Evolutionary conservation across 1,284 basidiomycete species (phyloP), one percentile per base, ranked within the genome.

Genomic region (Polyporus tsugae): DNA sequence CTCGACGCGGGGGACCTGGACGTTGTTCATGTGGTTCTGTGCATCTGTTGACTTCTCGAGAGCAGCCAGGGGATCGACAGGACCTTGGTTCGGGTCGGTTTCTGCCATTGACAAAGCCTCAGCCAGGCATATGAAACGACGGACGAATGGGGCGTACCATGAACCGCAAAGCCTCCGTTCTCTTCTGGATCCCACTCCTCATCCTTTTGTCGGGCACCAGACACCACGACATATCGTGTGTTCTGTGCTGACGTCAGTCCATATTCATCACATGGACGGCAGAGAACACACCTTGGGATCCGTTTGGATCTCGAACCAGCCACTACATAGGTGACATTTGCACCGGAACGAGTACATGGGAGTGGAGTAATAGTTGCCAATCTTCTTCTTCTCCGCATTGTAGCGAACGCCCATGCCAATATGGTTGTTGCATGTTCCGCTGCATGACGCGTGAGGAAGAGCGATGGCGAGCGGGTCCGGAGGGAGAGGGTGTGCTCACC

Each of bases 361-460:
- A 0, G 97, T 99, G 0, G 92, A 93, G 77, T 95, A 95, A 82
- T 99, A 99, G 72, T 89, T 91, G n/a, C 97, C 98, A 22, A 98
- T 88, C 80, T 97, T 98, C 82, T 92, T 92, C 86, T 99, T 99
- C 80, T 98, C 96, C 0, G 98, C 98, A 76, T 99, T 99, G 85
- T 98, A 99, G 2, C 98, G 93, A 3, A 98, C 97, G 36, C 97
- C 96, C 88, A 97, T 97, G 19, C 96, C 96, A 68, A 98, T 95
- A 81, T 98, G 96, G 74, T 92, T 93, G 80, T 96, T 90, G 81
- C 97, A 99, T 81, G 91, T 91, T 63, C 91, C 95, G 77, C 93
- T 95, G 42, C 36, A 61, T 10, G 11, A 19, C 4, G 44, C 29
- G 41, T 53, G 75, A 22, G 42, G 6, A 55, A 10, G 2, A 10